phyloP scores from a whole-genome alignment of 1,284 basidiomycete genomes.

The Inonotus hispidus region DNA sequence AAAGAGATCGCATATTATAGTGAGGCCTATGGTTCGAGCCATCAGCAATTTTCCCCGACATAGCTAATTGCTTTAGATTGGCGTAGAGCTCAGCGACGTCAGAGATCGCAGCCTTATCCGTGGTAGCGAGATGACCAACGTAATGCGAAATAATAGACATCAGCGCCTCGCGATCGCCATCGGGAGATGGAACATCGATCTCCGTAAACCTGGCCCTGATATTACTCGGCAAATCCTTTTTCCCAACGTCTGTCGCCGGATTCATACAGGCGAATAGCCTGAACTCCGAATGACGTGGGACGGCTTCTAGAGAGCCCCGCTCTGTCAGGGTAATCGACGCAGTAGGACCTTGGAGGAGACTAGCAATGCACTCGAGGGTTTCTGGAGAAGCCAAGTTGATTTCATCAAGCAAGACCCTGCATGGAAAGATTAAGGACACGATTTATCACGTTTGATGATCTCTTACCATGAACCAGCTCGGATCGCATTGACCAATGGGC shows the following conservation, averaged over 20 bases:
- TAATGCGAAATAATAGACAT: constrained; percentile 88
- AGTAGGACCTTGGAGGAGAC: constrained; percentile 78
- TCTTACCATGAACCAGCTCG: constrained; percentile 87
- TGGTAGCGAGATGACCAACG: constrained; percentile 78
- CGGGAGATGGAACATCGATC: constrained; percentile 91
- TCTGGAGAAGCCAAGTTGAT: constrained; percentile 94
- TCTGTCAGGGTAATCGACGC: constrained; percentile 93
- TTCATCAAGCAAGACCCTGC: constrained; percentile 94
- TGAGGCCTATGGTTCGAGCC: constrained; percentile 95
- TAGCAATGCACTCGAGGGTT: constrained; percentile 90
- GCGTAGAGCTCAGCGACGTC: constrained; percentile 91
- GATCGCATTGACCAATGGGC: constrained; percentile 91
- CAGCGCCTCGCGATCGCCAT: constrained; percentile 88
- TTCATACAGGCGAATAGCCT: constrained; percentile 99
- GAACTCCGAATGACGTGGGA: constrained; percentile 92
- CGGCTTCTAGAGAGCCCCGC: constrained; percentile 86
- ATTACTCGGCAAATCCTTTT: constrained; percentile 91
- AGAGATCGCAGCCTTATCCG: constrained; percentile 85
- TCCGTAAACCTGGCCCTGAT: constrained; percentile 94
- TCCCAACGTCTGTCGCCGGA: constrained; percentile 97
- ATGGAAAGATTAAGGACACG: not conserved
- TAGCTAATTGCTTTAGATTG: constrained; percentile 77
- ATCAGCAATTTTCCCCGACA: constrained; percentile 84
- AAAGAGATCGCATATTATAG: constrained; percentile 95
- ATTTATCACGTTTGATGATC: constrained; percentile 14